Evolutionary conservation across 2,329 filamentous ascomycete genomes (phyloP), one percentile per base, ranked within the genome.

Genomic region (Emergomyces pasteurianus): DNA sequence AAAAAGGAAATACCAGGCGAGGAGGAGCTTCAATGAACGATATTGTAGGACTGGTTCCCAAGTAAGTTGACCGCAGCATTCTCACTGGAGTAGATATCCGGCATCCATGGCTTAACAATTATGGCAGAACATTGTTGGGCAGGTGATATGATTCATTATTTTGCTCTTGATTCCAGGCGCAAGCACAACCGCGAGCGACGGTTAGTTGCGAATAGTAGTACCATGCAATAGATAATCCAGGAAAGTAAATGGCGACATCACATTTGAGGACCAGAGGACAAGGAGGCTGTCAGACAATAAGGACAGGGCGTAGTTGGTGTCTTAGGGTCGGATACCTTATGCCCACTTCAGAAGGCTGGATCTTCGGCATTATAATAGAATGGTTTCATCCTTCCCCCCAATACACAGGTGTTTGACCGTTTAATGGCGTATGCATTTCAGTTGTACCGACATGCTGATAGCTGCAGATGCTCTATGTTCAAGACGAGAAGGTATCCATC

Each of bases 381-480:
- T 6, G 34, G 7, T 36, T 55, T 36, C n/a, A 36, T 40, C n/a
- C 21, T 12, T 54, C 10, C n/a, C 10, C n/a, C 16, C 8, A 26
- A 38, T n/a, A 40, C 18, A 14, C 52, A 18, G 26, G 21, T 23
- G 34, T 16, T 21, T 23, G n/a, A 38, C 55, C 46, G 40, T n/a
- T n/a, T 43, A 9, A 54, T 54, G 50, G 50, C 28, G 34, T 50
- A 54, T 10, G 34, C 40, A 31, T 43, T 31, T 46, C 3, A 28
- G 16, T n/a, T 46, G 31, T 57, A 57, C 55, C 55, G 40, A 34
- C 38, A 31, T 46, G 55, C 61, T 64, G 63, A 63, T 60, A 63
- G 60, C 63, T 61, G 62, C 63, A 65, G 63, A 68, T 65, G 26
- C 26, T 38, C 5, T 34, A 12, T 31, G 26, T 46, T 57, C 23